A percentile compares a stretch with the other conserved stretches of the same genome.
Conservation (phyloP, 495 filamentous ascomycete genomes). For the Aspergillus funiculosus region DNA sequence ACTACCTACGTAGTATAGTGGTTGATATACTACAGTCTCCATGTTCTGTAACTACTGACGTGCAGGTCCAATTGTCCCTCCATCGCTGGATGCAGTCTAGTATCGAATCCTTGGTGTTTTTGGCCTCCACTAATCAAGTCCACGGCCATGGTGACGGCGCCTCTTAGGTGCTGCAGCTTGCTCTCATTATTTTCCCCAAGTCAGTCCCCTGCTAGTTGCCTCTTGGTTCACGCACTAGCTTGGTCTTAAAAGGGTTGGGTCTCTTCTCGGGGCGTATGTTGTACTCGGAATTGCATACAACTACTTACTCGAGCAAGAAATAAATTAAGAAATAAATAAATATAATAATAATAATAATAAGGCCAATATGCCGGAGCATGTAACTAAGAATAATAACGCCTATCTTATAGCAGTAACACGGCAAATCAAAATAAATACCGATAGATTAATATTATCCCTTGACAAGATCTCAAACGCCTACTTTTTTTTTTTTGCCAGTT, state of each 20-base stretch:
- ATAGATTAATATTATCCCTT: no score
- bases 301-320: no score
- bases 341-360: slow-evolving; percentile 5
- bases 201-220: slow-evolving; percentile 18
- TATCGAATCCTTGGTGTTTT: slow-evolving; percentile 11
- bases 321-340: slow-evolving; percentile 7
- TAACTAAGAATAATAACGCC: no score
- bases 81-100: slow-evolving; percentile 6
- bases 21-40: no score
- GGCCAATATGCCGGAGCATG: no score
- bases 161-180: slow-evolving; percentile 14
- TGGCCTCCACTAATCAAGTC: slow-evolving; percentile 18
- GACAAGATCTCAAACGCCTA: no score
- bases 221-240: slow-evolving; percentile 16
- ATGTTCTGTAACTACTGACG: slow-evolving; percentile 9
- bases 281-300: no score
- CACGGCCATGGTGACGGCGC: slow-evolving; percentile 21
- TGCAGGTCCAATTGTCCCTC: slow-evolving; percentile 8
- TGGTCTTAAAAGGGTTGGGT: slow-evolving; percentile 2
- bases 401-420: no score
- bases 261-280: no score
- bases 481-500: no score
- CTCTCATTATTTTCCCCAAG: slow-evolving; percentile 18
- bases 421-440: no score
- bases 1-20: no score